A percentile compares a stretch with the other conserved stretches of the same genome.
phyloP scores from a whole-genome alignment of 345 rosid species.

The Adansonia digitata region DNA sequence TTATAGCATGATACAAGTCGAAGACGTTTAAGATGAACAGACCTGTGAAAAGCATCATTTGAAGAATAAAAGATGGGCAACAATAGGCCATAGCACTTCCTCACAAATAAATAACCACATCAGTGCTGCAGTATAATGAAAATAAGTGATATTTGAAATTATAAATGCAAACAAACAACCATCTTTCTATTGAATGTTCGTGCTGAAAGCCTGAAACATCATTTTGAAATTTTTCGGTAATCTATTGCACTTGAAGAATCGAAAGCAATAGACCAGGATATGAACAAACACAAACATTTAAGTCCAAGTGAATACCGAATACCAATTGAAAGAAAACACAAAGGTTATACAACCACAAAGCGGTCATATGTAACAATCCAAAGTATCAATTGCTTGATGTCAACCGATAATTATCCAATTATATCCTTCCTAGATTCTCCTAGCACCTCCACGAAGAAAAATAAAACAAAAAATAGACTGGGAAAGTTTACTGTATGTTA shows the following conservation, averaged over 20 bases:
- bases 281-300: not conserved
- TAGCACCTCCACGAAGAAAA: not conserved
- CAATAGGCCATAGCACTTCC: too few relatives aligned
- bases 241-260: constrained; percentile 24
- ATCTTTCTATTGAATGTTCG: not conserved
- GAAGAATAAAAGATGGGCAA: constrained; percentile 3
- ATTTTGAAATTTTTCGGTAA: not conserved
- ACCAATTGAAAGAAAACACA: not conserved
- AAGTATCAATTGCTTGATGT: not conserved
- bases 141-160: not conserved
- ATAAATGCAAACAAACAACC: not conserved
- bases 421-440: not conserved
- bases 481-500: not conserved
- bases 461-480: not conserved
- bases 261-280: not conserved
- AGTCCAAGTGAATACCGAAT: not conserved
- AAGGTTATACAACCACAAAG: not conserved
- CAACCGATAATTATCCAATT: not conserved
- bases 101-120: not conserved
- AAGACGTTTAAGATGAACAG: constrained; percentile 42
- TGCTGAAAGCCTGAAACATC: not conserved
- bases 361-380: not conserved
- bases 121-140: not conserved
- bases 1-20: constrained; percentile 27
- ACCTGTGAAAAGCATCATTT: constrained; percentile 27